These are phyloP conservation scores for Penicillium paxilli DNA, from an alignment of 495 filamentous ascomycete genomes.

Conservation along the genomic window DNA sequence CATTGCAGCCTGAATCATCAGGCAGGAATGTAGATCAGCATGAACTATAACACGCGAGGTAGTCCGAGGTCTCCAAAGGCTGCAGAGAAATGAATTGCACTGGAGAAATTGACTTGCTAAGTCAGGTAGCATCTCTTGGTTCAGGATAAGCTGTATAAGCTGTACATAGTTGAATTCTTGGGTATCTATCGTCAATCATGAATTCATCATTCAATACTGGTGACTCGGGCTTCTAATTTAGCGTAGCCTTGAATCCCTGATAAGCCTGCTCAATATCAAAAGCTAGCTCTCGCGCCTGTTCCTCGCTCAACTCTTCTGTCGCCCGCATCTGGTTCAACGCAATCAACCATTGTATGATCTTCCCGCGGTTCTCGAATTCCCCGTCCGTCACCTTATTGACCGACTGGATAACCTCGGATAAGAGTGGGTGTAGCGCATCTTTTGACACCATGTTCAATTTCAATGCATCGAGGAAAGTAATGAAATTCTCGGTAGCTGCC, in stretches of 20 bases:
- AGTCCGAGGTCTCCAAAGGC: too few species aligned
- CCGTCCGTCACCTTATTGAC: conserved; percentile 93
- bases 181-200: conserved; percentile 19
- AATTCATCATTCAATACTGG: conserved; percentile 10
- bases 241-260: conserved; percentile 79
- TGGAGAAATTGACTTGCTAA: too few species aligned
- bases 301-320: conserved; percentile 84
- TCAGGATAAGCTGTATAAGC: too few species aligned
- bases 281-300: conserved; percentile 82
- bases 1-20: too few species aligned
- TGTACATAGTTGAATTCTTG: too few species aligned
- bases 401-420: conserved; percentile 91
- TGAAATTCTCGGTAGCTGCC: conserved; percentile 93
- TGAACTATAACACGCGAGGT: too few species aligned
- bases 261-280: conserved; percentile 91
- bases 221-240: conserved; percentile 41
- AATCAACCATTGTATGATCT: conserved; percentile 98
- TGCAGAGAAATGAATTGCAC: too few species aligned
- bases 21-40: too few species aligned
- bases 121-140: too few species aligned
- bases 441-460: conserved; percentile 87
- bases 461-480: conserved; percentile 94
- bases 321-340: conserved; percentile 95
- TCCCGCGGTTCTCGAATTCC: conserved; percentile 91
- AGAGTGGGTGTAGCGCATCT: conserved; percentile 89